Percentiles rank a stretch among this genome's conserved stretches.
phyloP scores from a whole-genome alignment of 352 stramenopile species.

The Phytophthora pini region DNA sequence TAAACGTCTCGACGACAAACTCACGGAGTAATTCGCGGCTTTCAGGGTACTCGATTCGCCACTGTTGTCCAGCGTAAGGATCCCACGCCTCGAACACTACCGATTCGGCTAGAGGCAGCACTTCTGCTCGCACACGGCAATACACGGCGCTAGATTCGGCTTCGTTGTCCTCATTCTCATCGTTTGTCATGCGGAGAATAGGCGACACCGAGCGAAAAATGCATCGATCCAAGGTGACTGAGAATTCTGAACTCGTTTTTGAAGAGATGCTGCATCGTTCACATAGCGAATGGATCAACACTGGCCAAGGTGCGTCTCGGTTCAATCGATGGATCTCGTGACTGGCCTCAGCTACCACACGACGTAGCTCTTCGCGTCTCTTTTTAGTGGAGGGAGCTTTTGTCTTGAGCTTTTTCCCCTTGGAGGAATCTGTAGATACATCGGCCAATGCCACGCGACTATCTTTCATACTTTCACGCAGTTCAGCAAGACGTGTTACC shows the following conservation, averaged over 20 bases:
- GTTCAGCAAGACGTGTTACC: slow-evolving; percentile 19
- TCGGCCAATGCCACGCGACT: slow-evolving; percentile 15
- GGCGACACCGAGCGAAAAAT: slow-evolving; percentile 46
- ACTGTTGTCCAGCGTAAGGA: slow-evolving; percentile 20
- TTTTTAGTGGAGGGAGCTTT: slow-evolving; percentile 28
- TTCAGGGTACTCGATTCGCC: slow-evolving; percentile 55
- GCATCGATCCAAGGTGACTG: slow-evolving; percentile 47
- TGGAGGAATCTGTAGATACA: slow-evolving; percentile 9
- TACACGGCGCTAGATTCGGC: slow-evolving; percentile 33
- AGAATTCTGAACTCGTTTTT: background rate
- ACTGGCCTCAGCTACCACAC: slow-evolving; percentile 21
- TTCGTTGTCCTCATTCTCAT: slow-evolving; percentile 26
- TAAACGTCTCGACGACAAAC: slow-evolving; percentile 56
- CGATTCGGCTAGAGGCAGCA: slow-evolving; percentile 25
- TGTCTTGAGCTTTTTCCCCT: slow-evolving; percentile 34
- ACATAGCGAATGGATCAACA: slow-evolving; percentile 46
- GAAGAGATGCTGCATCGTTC: slow-evolving; percentile 32
- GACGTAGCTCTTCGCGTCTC: slow-evolving; percentile 29
- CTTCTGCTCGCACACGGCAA: slow-evolving; percentile 49
- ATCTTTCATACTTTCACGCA: slow-evolving; percentile 14
- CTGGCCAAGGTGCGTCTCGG: slow-evolving; percentile 40
- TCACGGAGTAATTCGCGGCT: slow-evolving; percentile 60
- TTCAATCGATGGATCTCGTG: slow-evolving; percentile 30
- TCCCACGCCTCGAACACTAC: slow-evolving; percentile 58
- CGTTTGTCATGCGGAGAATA: slow-evolving; percentile 44